phyloP scores from a whole-genome alignment of 2,329 filamentous ascomycete species.

The Xylariaceae sp. region DNA sequence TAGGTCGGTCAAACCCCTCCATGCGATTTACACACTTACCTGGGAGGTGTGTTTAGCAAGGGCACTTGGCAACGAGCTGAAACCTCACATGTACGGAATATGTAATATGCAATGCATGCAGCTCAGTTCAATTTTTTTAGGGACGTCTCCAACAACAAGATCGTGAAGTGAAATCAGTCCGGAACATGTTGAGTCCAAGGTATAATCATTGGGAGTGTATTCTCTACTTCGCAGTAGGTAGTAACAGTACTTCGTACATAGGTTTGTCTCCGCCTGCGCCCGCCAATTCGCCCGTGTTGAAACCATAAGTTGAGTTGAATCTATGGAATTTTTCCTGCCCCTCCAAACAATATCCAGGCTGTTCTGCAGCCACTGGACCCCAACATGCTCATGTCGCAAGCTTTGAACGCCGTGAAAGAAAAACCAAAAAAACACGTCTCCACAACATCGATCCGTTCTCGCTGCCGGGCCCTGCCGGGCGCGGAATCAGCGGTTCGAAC shows the following conservation, averaged over 20 bases:
- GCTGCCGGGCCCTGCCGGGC: not conserved
- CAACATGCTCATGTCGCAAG: conserved; percentile 2
- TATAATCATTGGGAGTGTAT: not conserved
- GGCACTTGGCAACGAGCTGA: no score
- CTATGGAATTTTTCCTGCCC: conserved; percentile 1
- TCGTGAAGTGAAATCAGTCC: no score
- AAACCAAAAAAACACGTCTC: not conserved
- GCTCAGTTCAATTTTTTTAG: no score
- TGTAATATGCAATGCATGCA: no score
- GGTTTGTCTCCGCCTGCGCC: not conserved
- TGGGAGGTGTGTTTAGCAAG: no score
- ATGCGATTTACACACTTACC: no score
- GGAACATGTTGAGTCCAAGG: not conserved
- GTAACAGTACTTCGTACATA: not conserved
- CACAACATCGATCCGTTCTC: not conserved
- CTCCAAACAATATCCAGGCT: not conserved
- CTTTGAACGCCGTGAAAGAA: not conserved
- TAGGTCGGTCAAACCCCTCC: not conserved
- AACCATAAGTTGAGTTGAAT: not conserved
- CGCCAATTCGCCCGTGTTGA: conserved; percentile 4
- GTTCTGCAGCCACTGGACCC: not conserved
- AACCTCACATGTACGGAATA: no score
- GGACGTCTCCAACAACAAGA: no score
- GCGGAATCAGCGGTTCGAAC: not conserved
- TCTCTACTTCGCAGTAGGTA: not conserved